Conservation (phyloP, 176 grass and related monocot species). For the Aegilops sharonensis region DNA sequence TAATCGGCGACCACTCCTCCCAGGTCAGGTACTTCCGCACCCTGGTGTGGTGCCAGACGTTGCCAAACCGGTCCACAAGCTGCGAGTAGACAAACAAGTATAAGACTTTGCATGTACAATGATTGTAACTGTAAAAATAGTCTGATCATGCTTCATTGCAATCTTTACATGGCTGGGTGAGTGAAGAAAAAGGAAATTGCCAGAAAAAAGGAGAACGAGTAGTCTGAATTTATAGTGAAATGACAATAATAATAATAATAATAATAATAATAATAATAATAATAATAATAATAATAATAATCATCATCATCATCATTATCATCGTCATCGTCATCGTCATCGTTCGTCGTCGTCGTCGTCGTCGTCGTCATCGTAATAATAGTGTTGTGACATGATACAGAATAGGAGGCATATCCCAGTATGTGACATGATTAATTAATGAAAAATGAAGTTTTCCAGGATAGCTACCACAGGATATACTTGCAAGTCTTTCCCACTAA, state of each 20-base stretch:
- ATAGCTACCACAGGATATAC: background rate
- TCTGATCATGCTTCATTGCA: no score
- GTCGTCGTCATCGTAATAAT: no score
- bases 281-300: no score
- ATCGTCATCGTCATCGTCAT: no score
- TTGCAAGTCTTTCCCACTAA: background rate
- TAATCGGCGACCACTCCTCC: conserved; percentile 65
- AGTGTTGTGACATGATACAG: background rate
- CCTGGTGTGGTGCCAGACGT: conserved; percentile 80
- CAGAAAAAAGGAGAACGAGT: background rate
- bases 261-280: no score
- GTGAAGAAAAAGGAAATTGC: background rate
- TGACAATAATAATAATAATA: background rate
- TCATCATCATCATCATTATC: no score
- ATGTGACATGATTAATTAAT: background rate
- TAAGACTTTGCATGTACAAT: background rate
- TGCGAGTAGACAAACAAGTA: conserved; percentile 31
- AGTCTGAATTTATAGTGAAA: conserved; percentile 12
- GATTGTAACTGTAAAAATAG: background rate
- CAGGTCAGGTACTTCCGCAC: conserved; percentile 69
- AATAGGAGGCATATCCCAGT: background rate
- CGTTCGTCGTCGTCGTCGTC: no score
- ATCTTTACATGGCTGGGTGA: no score
- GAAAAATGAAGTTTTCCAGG: background rate
- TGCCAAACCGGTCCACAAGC: conserved; percentile 85